These are phyloP conservation scores for Hygrophoropsis aurantiaca DNA, from an alignment of 768 basidiomycete genomes.

Conservation along the genomic window DNA sequence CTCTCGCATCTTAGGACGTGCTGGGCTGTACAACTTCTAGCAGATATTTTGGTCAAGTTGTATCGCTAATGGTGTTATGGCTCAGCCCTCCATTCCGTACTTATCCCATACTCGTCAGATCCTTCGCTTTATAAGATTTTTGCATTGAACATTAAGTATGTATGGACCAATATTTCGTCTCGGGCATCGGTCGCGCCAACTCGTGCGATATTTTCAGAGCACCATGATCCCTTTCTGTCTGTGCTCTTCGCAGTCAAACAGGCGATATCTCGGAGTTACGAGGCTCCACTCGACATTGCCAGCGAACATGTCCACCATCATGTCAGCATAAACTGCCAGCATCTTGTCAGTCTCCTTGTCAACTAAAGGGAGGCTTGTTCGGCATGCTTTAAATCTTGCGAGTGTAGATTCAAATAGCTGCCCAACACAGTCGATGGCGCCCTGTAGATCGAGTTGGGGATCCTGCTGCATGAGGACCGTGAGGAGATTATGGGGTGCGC, in stretches of 20 bases:
- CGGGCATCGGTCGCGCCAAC: too few species aligned
- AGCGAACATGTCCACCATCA: conserved; percentile 17
- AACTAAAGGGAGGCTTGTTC: conserved; percentile 5
- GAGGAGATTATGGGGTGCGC: conserved; percentile 21
- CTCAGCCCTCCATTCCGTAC: too few species aligned
- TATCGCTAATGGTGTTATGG: too few species aligned
- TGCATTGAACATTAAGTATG: too few species aligned
- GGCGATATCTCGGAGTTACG: neutral
- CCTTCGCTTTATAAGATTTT: too few species aligned
- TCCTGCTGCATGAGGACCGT: conserved; percentile 19
- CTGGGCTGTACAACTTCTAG: too few species aligned
- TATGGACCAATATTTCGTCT: too few species aligned
- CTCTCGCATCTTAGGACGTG: too few species aligned
- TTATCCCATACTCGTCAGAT: too few species aligned
- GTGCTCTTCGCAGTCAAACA: conserved; percentile 1
- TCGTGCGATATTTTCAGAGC: too few species aligned
- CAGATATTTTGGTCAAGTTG: too few species aligned
- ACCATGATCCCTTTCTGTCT: neutral
- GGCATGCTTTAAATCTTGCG: conserved; percentile 10
- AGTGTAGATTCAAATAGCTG: conserved; percentile 6
- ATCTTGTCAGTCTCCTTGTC: conserved; percentile 5
- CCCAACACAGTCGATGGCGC: conserved; percentile 18
- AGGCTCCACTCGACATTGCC: conserved; percentile 22
- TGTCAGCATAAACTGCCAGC: conserved; percentile 12
- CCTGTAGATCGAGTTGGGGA: conserved; percentile 13